These are phyloP conservation scores for Aspergillus caelatus DNA, from an alignment of 2,329 filamentous ascomycete genomes.

Conservation along the genomic window DNA sequence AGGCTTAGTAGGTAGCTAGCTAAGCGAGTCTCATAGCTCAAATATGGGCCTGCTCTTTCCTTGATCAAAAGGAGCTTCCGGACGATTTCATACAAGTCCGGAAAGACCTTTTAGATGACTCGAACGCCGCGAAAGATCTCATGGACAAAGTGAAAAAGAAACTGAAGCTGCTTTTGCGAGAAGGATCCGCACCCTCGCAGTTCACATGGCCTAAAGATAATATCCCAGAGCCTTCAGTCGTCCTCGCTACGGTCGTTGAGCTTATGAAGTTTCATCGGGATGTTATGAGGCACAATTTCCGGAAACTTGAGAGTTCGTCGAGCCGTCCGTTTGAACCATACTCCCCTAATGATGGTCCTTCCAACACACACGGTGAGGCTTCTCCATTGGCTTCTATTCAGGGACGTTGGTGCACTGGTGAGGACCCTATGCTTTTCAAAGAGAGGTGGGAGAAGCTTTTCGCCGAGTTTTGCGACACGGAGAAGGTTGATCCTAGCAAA, in stretches of 20 bases:
- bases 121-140: slow-evolving; percentile 96
- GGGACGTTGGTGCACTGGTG: slow-evolving; percentile 91
- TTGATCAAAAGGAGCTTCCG: slow-evolving; percentile 81
- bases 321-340: neutral
- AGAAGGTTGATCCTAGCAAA: slow-evolving; percentile 98
- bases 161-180: slow-evolving; percentile 85
- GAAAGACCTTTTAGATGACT: slow-evolving; percentile 94
- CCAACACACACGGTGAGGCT: slow-evolving; percentile 30
- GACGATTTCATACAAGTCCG: slow-evolving; percentile 86
- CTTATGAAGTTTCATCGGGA: slow-evolving; percentile 96
- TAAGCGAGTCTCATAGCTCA: slow-evolving; percentile 61
- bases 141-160: slow-evolving; percentile 99
- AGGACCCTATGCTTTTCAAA: slow-evolving; percentile 91
- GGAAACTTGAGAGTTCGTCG: slow-evolving; percentile 67
- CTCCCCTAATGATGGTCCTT: neutral
- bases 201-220: slow-evolving; percentile 96
- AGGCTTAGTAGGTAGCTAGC: slow-evolving; percentile 8
- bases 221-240: slow-evolving; percentile 90
- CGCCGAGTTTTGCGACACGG: slow-evolving; percentile 90
- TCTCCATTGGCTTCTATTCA: slow-evolving; percentile 74
- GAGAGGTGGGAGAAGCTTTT: slow-evolving; percentile 99
- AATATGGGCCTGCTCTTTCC: slow-evolving; percentile 89
- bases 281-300: slow-evolving; percentile 94
- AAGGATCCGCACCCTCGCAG: slow-evolving; percentile 91
- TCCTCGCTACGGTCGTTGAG: slow-evolving; percentile 88